phyloP scores from a whole-genome alignment of 2,329 filamentous ascomycete genomes.

The Pochonia chlamydosporia region DNA sequence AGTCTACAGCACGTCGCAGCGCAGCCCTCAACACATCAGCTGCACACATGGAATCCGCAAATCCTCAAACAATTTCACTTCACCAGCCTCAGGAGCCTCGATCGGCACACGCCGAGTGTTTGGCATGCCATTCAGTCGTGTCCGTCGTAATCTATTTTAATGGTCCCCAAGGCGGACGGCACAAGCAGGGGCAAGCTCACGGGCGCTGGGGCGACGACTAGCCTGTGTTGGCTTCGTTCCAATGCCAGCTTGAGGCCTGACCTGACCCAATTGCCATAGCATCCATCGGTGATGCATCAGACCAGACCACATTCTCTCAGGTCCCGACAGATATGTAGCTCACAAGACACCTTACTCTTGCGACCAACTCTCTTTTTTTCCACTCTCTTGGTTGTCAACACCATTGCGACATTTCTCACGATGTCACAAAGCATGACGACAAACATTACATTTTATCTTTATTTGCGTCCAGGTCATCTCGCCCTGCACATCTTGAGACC shows the following conservation, averaged over 20 bases:
- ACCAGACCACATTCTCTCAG: too few relatives aligned
- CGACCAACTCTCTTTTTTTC: background rate
- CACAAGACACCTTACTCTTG: background rate
- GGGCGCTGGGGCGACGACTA: background rate
- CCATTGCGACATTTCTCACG: constrained; percentile 13
- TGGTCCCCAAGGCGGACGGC: too few relatives aligned
- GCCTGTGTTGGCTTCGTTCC: background rate
- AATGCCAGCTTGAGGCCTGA: background rate
- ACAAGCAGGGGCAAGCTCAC: too few relatives aligned
- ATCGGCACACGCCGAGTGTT: background rate
- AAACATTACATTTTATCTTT: constrained; percentile 7
- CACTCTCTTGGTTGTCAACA: constrained; percentile 11
- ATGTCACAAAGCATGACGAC: constrained; percentile 14
- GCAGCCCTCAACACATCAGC: too few relatives aligned
- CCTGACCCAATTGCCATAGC: too few relatives aligned
- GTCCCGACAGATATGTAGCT: constrained; percentile 1
- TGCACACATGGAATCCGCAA: too few relatives aligned
- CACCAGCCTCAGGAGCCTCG: background rate
- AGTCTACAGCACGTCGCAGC: background rate
- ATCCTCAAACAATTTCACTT: too few relatives aligned
- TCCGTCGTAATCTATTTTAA: too few relatives aligned
- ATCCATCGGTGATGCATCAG: too few relatives aligned
- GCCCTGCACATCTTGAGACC: constrained; percentile 3
- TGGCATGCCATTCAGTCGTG: background rate
- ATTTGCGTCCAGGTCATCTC: constrained; percentile 8